Evolutionary conservation across 148 eudicot species (phyloP), one percentile per base, ranked within the genome.

Genomic region (Chenopodium suecicum): DNA sequence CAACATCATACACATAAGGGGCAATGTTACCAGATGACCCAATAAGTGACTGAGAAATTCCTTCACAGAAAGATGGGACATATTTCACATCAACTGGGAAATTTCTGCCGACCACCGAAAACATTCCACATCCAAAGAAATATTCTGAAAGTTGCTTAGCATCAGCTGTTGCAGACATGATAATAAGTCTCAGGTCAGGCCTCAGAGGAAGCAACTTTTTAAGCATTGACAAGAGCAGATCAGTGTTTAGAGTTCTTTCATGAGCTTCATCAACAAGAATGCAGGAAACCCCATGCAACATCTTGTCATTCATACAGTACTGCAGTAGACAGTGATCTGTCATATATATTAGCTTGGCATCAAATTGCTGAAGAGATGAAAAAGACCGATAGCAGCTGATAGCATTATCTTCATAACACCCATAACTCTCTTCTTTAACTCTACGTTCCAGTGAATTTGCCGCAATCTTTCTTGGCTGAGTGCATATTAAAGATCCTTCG

Each of bases 141-240:
- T 92, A 96, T 13, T 88, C 86, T 23, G 95, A 93, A 44, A 96
- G 94, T 86, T 92, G 94, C 63, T 84, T 66, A 34, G 98, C 91
- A 87, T 96, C 94, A 79, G 90, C 95, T 74, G 99, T 96, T 32
- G 99, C 99, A 80, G 99, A 96, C 99, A 94, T 96, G 70, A 96
- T 92, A 70, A 96, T 74, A 83, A 96, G 93, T 92, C 99, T 92
- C 77, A 96, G 83, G 77, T 88, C 92, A 81, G 82, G 81, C 89
- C 95, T 92, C 73, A 77, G 86, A 81, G 84, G 73, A 78, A 96
- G 95, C 81, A 96, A 81, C 10, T 84, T 84, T 80, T 92, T 96
- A 8, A 96, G 75, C 89, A 94, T 80, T 48, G 94, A 94, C 77
- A 96, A 84, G 78, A 96, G 97, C 17, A 96, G 90, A 88, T 96